Percentiles rank a stretch among this genome's conserved stretches.
These are phyloP conservation scores for Fermentozyma sake DNA, from an alignment of 1,139 yeast genomes.

Conservation along the genomic window DNA sequence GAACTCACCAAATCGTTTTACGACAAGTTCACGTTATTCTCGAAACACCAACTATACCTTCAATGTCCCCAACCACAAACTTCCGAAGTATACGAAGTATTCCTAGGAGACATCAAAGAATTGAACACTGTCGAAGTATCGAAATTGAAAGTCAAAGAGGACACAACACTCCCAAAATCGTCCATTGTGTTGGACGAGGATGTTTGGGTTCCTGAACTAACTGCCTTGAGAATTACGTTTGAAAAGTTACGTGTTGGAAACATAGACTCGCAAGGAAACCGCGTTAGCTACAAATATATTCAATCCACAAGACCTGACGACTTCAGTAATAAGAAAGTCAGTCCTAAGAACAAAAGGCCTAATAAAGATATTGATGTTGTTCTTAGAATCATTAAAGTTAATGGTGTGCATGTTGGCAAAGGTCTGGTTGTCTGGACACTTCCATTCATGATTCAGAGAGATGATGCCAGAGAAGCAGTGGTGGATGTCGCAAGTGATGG, in stretches of 20 bases:
- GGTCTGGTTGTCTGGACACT: constrained; percentile 28
- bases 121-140: constrained; percentile 21
- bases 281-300: constrained; percentile 24
- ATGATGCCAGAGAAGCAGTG: constrained; percentile 8
- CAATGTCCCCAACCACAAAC: constrained; percentile 26
- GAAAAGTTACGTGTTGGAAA: constrained; percentile 32
- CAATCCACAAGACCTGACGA: constrained; percentile 11
- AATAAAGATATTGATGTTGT: constrained; percentile 10
- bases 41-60: constrained; percentile 8
- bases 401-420: constrained; percentile 28
- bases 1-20: constrained; percentile 30
- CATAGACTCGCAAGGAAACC: constrained; percentile 26
- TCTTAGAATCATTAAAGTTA: constrained; percentile 28
- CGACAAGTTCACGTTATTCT: constrained; percentile 25
- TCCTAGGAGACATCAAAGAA: constrained; percentile 29
- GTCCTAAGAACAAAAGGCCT: constrained; percentile 12
- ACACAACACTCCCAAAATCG: constrained; percentile 1
- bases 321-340: constrained; percentile 9
- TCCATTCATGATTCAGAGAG: constrained; percentile 15
- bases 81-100: constrained; percentile 24
- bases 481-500: constrained; percentile 23
- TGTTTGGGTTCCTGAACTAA: constrained; percentile 33
- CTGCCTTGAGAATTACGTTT: constrained; percentile 30
- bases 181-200: constrained; percentile 17
- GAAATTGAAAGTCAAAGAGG: constrained; percentile 13